A percentile compares a stretch with the other conserved stretches of the same genome.
These are phyloP conservation scores for Cyclanthera cordifolia DNA, from an alignment of 306 rosid genomes.

Conservation along the genomic window DNA sequence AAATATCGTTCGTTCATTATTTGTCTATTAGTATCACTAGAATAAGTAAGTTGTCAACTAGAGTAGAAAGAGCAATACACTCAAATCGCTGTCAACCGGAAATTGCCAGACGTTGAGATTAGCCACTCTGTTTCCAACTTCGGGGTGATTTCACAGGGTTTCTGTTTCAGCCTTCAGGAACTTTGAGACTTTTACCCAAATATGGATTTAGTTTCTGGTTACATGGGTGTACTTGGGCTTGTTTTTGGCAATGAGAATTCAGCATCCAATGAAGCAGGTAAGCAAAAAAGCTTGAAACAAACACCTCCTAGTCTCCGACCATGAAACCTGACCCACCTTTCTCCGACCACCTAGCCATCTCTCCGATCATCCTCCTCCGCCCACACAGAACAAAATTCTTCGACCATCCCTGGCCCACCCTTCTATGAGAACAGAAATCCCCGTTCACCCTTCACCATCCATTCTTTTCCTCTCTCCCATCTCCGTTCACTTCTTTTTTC, in stretches of 20 bases:
- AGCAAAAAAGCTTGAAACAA: too few relatives aligned
- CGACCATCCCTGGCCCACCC: too few relatives aligned
- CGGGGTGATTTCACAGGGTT: background rate
- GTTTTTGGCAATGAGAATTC: slow-evolving; percentile 80
- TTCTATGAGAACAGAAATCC: too few relatives aligned
- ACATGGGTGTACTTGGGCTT: slow-evolving; percentile 90
- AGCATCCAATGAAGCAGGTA: slow-evolving; percentile 69
- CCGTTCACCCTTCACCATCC: too few relatives aligned
- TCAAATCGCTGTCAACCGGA: slow-evolving; percentile 13
- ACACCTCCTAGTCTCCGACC: too few relatives aligned
- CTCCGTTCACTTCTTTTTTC: too few relatives aligned
- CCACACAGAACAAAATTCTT: too few relatives aligned
- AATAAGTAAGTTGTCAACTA: too few relatives aligned
- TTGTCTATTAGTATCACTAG: background rate
- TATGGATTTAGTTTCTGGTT: slow-evolving; percentile 95
- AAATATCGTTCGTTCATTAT: background rate
- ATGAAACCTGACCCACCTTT: too few relatives aligned
- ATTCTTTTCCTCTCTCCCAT: too few relatives aligned
- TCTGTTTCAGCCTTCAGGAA: slow-evolving; percentile 25
- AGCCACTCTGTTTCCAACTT: slow-evolving; percentile 5
- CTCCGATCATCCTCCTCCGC: too few relatives aligned
- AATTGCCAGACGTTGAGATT: slow-evolving; percentile 1
- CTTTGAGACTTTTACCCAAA: slow-evolving; percentile 12
- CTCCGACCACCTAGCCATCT: too few relatives aligned
- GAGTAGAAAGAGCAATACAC: background rate